Evolutionary conservation across 2,329 filamentous ascomycete species (phyloP).

Genomic region (Pyricularia pennisetigena): DNA sequence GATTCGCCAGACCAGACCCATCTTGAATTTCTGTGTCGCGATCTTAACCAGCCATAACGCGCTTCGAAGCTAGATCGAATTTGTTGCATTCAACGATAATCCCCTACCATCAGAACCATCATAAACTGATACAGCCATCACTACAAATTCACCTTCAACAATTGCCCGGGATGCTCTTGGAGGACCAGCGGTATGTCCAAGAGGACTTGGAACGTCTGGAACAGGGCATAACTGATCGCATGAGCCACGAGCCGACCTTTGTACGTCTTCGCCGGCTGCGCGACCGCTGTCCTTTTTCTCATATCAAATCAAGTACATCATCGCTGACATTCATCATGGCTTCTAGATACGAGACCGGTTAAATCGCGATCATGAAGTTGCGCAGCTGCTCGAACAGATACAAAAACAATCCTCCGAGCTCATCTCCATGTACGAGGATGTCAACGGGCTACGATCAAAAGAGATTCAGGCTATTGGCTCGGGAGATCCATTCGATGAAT

Average conservation of each 20-base stretch:
- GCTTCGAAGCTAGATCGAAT: neutral
- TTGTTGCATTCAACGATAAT: neutral
- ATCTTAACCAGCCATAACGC: neutral
- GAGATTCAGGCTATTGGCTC: conserved; percentile 79
- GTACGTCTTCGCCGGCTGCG: conserved; percentile 39
- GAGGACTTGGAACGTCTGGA: conserved; percentile 96
- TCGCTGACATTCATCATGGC: conserved; percentile 10
- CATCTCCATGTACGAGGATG: conserved; percentile 76
- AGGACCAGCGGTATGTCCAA: conserved; percentile 88
- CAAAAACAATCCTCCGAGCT: conserved; percentile 76
- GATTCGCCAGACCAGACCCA: neutral
- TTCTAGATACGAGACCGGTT: conserved; percentile 75
- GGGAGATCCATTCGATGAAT: conserved; percentile 81
- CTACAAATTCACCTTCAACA: neutral
- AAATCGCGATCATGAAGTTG: conserved; percentile 84
- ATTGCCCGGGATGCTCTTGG: conserved; percentile 57
- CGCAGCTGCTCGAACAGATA: conserved; percentile 78
- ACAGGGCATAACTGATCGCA: conserved; percentile 83
- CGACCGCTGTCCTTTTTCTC: neutral
- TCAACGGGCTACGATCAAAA: conserved; percentile 57
- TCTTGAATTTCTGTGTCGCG: neutral
- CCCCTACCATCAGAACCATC: neutral
- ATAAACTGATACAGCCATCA: neutral
- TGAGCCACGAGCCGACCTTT: conserved; percentile 80
- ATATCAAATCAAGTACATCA: conserved; percentile 8